Base-by-base conservation (phyloP, 106 monocot species). In the Dioscorea dumetorum region DNA sequence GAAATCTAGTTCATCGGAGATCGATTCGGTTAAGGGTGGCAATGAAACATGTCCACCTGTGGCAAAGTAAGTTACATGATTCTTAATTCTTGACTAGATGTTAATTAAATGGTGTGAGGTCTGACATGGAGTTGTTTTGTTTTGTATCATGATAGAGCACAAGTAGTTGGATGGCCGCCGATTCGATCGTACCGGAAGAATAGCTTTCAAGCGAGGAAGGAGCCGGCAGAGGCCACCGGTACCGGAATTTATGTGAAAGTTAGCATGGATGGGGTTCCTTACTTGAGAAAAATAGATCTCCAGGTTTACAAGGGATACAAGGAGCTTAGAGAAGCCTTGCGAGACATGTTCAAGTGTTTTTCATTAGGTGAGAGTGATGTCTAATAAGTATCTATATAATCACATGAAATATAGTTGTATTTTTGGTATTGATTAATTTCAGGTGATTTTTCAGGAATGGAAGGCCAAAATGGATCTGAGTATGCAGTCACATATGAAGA, bases 141-240 rank as follows among this genome's bases (percentile, higher is more conserved):
- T 28, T 28, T 28, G 28, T 28, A 28, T 28, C 3, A 24, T 23
- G 8, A 73, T 70, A 88, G 88, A 66, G 84, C 88, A 51, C 84
- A 88, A 33, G 84, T 88, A 14, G 88, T 88, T 7, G 88, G 88
- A 50, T 88, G 88, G 88, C 88, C 88, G 24, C 88, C 88, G 35
- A 79, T 84, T 12, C 70, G 88, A 17, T 79, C 57, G 24, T 88
- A 76, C 70, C 75, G 88, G 32, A 88, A 88, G 84, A 88, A 82
- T 28, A 79, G 41, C 41, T 41, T 41, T 41, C 41, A 88, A 54
- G 84, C 69, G 19, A 84, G 81, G 33, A 63, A 76, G 17, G 79
- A 73, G 15, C n/a, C 28, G 41, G 10, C 1, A 5, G 41, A 22
- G 89, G 77, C 12, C 77, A 74, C 57, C 67, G n/a, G n/a, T n/a